Evolutionary conservation across 2,329 filamentous ascomycete genomes (phyloP).

Genomic region (Ophiostoma australiae): DNA sequence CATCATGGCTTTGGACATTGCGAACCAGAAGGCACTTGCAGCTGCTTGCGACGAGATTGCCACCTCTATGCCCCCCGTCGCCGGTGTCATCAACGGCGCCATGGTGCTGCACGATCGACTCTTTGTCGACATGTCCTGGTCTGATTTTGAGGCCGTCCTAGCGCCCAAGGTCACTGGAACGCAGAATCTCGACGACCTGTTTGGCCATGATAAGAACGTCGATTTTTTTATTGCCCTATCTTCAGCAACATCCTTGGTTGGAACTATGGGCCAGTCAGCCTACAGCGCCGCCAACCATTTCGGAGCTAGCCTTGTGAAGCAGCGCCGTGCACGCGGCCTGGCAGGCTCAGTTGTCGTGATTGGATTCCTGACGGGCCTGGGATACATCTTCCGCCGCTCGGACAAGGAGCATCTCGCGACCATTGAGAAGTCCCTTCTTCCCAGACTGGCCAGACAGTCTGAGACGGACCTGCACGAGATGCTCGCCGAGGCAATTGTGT

Average conservation of each 20-base stretch:
- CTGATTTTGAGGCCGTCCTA: neutral
- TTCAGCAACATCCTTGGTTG: neutral
- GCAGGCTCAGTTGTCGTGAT: neutral
- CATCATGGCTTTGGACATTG: neutral
- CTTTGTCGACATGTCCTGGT: neutral
- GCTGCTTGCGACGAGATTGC: neutral
- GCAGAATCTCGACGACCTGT: neutral
- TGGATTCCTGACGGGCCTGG: neutral
- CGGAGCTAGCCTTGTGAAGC: neutral
- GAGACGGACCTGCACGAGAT: neutral
- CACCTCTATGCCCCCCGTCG: neutral
- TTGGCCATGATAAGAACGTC: neutral
- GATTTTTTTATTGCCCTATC: neutral
- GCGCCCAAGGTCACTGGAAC: neutral
- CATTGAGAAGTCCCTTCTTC: neutral
- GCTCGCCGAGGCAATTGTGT: neutral
- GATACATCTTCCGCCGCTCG: neutral
- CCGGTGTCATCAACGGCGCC: neutral
- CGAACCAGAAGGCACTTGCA: neutral
- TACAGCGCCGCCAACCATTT: neutral
- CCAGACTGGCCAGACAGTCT: neutral
- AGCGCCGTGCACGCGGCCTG: neutral
- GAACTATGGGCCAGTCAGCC: neutral
- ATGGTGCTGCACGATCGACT: neutral
- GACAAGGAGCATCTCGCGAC: neutral